phyloP scores from a whole-genome alignment of 768 basidiomycete genomes.

The Phaeotremella skinneri region DNA sequence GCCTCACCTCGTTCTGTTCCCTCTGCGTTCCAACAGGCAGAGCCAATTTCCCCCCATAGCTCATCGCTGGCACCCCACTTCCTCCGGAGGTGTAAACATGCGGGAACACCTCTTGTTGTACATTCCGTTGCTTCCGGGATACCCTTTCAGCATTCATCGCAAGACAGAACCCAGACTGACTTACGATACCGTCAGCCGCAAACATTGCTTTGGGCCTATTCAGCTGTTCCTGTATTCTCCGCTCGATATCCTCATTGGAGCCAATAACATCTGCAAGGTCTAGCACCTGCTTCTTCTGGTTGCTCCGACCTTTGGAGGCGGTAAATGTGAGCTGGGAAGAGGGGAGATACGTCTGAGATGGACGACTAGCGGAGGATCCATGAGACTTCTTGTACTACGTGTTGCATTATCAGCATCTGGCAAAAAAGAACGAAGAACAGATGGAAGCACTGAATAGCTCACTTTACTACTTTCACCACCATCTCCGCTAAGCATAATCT shows the following conservation, averaged over 20 bases:
- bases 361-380: neutral
- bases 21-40: slow-evolving; percentile 80
- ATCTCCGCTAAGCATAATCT: slow-evolving; percentile 49
- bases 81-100: slow-evolving; percentile 79
- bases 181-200: slow-evolving; percentile 35
- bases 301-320: slow-evolving; percentile 33
- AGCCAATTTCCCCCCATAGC: slow-evolving; percentile 69
- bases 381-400: neutral
- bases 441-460: neutral
- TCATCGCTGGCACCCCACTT: slow-evolving; percentile 62
- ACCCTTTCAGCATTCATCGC: neutral
- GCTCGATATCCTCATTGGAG: slow-evolving; percentile 42
- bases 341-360: slow-evolving; percentile 25
- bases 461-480: slow-evolving; percentile 1
- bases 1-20: slow-evolving; percentile 63
- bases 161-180: neutral
- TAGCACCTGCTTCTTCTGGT: slow-evolving; percentile 27
- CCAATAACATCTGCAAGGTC: slow-evolving; percentile 40
- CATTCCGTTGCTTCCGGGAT: slow-evolving; percentile 22
- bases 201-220: slow-evolving; percentile 44
- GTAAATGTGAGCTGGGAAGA: slow-evolving; percentile 25
- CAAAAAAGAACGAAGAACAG: neutral
- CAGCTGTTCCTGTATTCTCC: slow-evolving; percentile 48
- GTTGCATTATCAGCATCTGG: too few species aligned
- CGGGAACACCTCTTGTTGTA: slow-evolving; percentile 60